Evolutionary conservation across 2,329 filamentous ascomycete genomes (phyloP), one percentile per base, ranked within the genome.

Genomic region (Monilinia polystroma): DNA sequence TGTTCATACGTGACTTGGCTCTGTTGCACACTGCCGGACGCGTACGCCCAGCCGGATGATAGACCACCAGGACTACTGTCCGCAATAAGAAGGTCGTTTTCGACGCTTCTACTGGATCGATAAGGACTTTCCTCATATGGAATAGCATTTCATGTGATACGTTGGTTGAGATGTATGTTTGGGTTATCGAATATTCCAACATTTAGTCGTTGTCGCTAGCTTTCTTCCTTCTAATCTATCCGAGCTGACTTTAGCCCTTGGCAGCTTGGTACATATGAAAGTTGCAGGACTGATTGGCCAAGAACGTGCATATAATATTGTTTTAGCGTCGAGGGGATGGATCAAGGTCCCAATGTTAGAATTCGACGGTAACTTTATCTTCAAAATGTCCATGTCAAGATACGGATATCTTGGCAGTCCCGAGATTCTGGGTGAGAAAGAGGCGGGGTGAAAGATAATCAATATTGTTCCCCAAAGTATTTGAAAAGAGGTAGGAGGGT

Each of bases 81-180:
- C 58, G 26, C 29, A 51, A 51, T 60, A 51, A 38, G 58, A 49
- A 60, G 45, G 45, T 51, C n/a, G 8, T 26, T 38, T 26, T 51
- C 29, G 4, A 51, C 14, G 14, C 2, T 12, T 32, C 23, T 58
- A 38, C 41, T 32, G 14, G 20, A 20, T 11, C 26, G 29, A 62
- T 62, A 51, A 38, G 58, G 16, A 38, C 58, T 38, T 51, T 51
- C 45, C 29, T 23, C 1, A 51, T 38, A n/a, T 41, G 4, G 58
- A 45, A 29, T 32, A 18, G 7, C 1, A 12, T 5, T 20, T 41
- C 12, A 16, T 43, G 2, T 6, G 41, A 16, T 43, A 29, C 3
- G n/a, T 54, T 32, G 8, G 3, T 16, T 53, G 51, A 7, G 3
- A 20, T 6, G 12, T 60, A 20, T 6, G 12, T 60, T 16, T 11